phyloP scores from a whole-genome alignment of 257 asterid species.

The Echium plantagineum region DNA sequence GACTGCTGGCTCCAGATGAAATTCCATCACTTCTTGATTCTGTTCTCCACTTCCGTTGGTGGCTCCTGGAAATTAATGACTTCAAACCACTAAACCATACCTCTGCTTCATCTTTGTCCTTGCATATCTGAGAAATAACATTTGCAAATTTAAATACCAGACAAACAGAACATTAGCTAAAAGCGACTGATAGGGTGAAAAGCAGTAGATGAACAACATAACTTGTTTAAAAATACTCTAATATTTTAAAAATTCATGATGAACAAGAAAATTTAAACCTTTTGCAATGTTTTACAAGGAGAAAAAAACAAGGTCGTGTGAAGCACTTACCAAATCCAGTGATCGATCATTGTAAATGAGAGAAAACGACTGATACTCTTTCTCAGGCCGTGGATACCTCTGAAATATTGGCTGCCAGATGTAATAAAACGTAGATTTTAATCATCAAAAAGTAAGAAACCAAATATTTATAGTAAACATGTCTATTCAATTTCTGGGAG shows the following conservation, averaged over 20 bases:
- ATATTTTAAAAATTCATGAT: no score
- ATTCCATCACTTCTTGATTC: conserved; percentile 85
- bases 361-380: conserved; percentile 92
- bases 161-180: conserved; percentile 11
- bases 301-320: conserved; percentile 7
- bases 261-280: no score
- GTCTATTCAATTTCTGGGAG: not conserved
- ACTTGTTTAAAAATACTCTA: not conserved
- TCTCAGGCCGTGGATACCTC: conserved; percentile 89
- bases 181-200: not conserved
- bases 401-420: conserved; percentile 68
- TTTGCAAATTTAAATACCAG: not conserved
- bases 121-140: conserved; percentile 53
- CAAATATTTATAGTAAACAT: not conserved
- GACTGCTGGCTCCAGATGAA: conserved; percentile 85
- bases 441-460: conserved; percentile 8
- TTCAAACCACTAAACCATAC: conserved; percentile 93
- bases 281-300: not conserved
- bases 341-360: conserved; percentile 83
- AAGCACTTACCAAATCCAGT: conserved; percentile 68
- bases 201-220: not conserved
- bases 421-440: conserved; percentile 2
- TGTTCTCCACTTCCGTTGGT: conserved; percentile 70
- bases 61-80: conserved; percentile 72
- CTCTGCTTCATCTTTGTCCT: conserved; percentile 97